Evolutionary conservation across 805 yeast genomes (phyloP).

Genomic region (Groenewaldozyma salmanticensis): DNA sequence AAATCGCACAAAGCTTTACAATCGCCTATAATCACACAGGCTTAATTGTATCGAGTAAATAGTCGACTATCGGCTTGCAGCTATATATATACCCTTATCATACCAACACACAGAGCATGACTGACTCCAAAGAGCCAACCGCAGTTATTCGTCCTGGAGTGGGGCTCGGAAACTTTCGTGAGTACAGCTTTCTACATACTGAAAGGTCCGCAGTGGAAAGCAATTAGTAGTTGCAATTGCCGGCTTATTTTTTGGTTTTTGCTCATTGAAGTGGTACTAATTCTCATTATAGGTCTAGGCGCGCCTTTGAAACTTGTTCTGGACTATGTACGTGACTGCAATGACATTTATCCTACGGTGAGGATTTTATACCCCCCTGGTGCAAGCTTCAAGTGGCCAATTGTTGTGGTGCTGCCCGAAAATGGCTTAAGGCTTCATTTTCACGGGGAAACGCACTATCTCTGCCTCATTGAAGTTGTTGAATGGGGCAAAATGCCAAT

Average conservation of each 20-base stretch:
- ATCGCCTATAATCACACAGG: too few relatives aligned
- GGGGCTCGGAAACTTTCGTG: conserved; percentile 10
- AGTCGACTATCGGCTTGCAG: too few relatives aligned
- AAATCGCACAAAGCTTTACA: too few relatives aligned
- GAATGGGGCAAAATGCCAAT: conserved; percentile 14
- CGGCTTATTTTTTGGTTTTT: not conserved
- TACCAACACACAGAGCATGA: too few relatives aligned
- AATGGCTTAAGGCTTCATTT: conserved; percentile 20
- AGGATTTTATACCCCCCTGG: conserved; percentile 14
- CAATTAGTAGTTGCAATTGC: not conserved
- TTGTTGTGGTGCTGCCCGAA: conserved; percentile 12
- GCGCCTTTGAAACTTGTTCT: conserved; percentile 11
- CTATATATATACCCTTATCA: too few relatives aligned
- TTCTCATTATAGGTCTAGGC: conserved; percentile 13
- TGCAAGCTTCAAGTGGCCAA: conserved; percentile 9
- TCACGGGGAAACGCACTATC: conserved; percentile 16
- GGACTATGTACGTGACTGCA: conserved; percentile 9
- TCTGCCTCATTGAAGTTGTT: conserved; percentile 19
- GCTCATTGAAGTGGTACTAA: not conserved
- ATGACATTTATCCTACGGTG: conserved; percentile 13
- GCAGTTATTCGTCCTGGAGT: conserved; percentile 8
- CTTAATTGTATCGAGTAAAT: too few relatives aligned
- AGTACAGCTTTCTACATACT: conserved; percentile 2
- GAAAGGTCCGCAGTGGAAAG: not conserved
- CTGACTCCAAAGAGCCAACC: not conserved